Evolutionary conservation across 139 green algal genomes (phyloP), one percentile per base, ranked within the genome.

Genomic region (Asterochloris erici): DNA sequence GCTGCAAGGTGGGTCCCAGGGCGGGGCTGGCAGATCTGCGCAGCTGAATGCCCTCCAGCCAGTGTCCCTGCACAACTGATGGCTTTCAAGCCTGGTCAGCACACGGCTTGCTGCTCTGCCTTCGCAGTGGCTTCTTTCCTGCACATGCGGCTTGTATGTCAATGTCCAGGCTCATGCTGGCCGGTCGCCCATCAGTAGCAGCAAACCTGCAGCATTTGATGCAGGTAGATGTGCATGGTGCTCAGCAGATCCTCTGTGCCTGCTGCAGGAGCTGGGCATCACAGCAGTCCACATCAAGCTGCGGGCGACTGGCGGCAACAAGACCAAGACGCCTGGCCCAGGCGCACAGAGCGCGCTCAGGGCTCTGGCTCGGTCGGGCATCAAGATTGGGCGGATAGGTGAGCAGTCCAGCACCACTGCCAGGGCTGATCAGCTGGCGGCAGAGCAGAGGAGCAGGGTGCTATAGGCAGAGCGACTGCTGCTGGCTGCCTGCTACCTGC

Each of bases 381-480:
- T 99, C 87, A 99, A 99, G 91, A 99, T 99, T 86, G 97, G 97
- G 63, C 93, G 97, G 84, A 99, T 99, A 84, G 94, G 91, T 94
- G 81, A 82, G 90, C 75, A 62, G 0, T 0, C 14, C n/a, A 28
- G 62, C 38, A 54, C 4, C 38, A 54, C 38, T 54, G 38, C 38
- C 38, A 6, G 38, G 38, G 38, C 38, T 54, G 6, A 54, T 54
- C 38, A 54, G 38, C 38, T 54, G 38, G 38, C 38, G 38, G 38
- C 38, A 54, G 6, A 54, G 38, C 38, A 54, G 38, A 54, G n/a
- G 38, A 54, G 38, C 38, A 54, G 38, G n/a, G 38, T 54, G 38
- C 38, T 54, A 6, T 6, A 54, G 38, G 38, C 38, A 54, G 38
- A 54, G 38, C 38, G 38, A 54, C 38, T 6, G 38, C 38, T 54